A percentile compares a stretch with the other conserved stretches of the same genome.
Evolutionary conservation across 1,284 basidiomycete genomes (phyloP).

Genomic region (Baeospora myosura): DNA sequence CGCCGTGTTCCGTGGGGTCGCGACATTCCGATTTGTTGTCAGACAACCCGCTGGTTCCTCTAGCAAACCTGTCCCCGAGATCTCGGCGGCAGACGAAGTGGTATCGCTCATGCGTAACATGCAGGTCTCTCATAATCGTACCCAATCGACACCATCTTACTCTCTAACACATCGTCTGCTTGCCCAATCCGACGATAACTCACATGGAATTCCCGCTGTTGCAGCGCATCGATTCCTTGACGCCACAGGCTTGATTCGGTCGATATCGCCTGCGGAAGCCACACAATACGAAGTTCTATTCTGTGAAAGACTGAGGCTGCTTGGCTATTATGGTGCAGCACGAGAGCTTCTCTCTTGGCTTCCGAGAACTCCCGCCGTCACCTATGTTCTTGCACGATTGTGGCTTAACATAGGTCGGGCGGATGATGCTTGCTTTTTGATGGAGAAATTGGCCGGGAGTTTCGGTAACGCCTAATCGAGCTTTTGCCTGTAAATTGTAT

Average conservation of each 20-base stretch:
- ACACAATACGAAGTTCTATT: constrained; percentile 65
- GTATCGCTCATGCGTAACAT: constrained; percentile 59
- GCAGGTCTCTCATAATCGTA: constrained; percentile 36
- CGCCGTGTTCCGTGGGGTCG: constrained; percentile 68
- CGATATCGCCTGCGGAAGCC: constrained; percentile 55
- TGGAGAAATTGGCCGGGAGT: constrained; percentile 72
- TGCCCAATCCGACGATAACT: constrained; percentile 30
- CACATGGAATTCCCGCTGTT: constrained; percentile 36
- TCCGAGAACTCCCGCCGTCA: constrained; percentile 67
- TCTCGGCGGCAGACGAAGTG: constrained; percentile 46
- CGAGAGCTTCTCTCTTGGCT: constrained; percentile 66
- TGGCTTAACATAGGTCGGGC: constrained; percentile 63
- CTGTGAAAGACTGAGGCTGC: constrained; percentile 57
- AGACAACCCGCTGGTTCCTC: constrained; percentile 50
- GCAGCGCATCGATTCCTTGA: constrained; percentile 66
- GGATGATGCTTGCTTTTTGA: constrained; percentile 64
- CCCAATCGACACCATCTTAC: constrained; percentile 35
- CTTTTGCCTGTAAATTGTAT: constrained; percentile 7
- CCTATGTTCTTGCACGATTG: constrained; percentile 67
- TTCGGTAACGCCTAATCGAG: constrained; percentile 54
- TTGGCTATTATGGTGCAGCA: constrained; percentile 60
- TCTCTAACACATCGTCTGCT: constrained; percentile 70
- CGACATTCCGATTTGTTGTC: constrained; percentile 55
- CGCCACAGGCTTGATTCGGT: constrained; percentile 54
- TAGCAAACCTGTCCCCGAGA: constrained; percentile 16